Conservation (phyloP, 75 land plant genomes). For the Picea sitchensis region DNA sequence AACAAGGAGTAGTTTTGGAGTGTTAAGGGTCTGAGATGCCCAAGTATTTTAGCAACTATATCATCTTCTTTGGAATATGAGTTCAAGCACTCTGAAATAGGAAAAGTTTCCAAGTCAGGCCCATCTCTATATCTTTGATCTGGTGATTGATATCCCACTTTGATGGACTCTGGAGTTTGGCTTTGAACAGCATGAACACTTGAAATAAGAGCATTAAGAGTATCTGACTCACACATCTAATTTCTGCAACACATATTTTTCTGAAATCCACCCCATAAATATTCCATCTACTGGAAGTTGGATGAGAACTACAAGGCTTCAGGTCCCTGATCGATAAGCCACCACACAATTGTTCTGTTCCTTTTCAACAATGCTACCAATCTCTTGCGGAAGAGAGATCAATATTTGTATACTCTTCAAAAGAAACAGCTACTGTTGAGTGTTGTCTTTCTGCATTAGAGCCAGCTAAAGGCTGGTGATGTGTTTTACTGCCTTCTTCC, state of each 20-base stretch:
- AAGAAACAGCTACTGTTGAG: neutral
- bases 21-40: conserved; percentile 33
- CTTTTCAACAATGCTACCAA: neutral
- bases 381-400: neutral
- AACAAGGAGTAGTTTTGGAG: conserved; percentile 49
- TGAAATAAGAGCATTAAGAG: conserved; percentile 47
- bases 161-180: conserved; percentile 6
- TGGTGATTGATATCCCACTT: conserved; percentile 3
- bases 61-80: conserved; percentile 39
- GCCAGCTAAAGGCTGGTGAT: neutral
- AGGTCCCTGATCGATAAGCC: neutral
- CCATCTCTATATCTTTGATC: neutral
- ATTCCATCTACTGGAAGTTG: conserved; percentile 4
- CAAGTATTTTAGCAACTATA: conserved; percentile 52
- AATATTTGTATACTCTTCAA: neutral
- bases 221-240: conserved; percentile 29
- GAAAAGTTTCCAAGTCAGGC: neutral
- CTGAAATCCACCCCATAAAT: neutral
- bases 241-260: conserved; percentile 16
- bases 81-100: neutral
- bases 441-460: neutral
- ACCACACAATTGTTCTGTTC: neutral
- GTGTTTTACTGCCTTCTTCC: neutral
- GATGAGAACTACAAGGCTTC: neutral
- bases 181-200: conserved; percentile 36